Conservation (phyloP, 768 basidiomycete species). For the Psilocybe cyanescens region DNA sequence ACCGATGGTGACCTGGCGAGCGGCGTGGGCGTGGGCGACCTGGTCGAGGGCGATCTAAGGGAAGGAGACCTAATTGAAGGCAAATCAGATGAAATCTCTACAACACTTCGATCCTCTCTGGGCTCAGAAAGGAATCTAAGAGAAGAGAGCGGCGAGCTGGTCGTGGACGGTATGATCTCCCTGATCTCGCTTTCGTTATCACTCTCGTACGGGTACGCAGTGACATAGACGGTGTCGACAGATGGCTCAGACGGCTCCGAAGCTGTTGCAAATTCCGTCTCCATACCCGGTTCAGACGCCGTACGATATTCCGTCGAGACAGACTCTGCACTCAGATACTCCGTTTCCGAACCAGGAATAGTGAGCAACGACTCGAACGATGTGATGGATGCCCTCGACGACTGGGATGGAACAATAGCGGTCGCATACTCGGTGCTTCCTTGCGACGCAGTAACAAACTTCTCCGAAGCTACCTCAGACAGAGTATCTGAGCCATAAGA, state of each 20-base stretch:
- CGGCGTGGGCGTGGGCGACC: neutral
- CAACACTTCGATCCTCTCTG: conserved; percentile 28
- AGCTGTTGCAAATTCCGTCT: conserved; percentile 38
- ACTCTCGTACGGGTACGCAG: conserved; percentile 47
- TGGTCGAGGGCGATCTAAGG: conserved; percentile 8
- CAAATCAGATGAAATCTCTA: conserved; percentile 29
- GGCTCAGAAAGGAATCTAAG: conserved; percentile 26
- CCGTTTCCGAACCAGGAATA: conserved; percentile 29
- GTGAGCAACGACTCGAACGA: conserved; percentile 36
- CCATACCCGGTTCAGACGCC: conserved; percentile 43
- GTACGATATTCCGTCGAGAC: conserved; percentile 46
- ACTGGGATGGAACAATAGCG: conserved; percentile 35
- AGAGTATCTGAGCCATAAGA: conserved; percentile 34
- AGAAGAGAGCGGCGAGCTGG: conserved; percentile 45
- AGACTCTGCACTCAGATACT: conserved; percentile 49
- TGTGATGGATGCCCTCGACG: conserved; percentile 28
- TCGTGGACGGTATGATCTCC: conserved; percentile 38
- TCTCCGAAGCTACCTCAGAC: conserved; percentile 40
- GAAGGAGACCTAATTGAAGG: conserved; percentile 36
- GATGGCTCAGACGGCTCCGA: conserved; percentile 38
- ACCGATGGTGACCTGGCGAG: conserved; percentile 18
- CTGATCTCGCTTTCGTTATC: conserved; percentile 34
- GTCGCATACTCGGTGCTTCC: conserved; percentile 57
- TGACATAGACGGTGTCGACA: conserved; percentile 41
- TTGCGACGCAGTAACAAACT: conserved; percentile 48